These are phyloP conservation scores for Peronospora destructor DNA, from an alignment of 352 stramenopile species.

Conservation along the genomic window DNA sequence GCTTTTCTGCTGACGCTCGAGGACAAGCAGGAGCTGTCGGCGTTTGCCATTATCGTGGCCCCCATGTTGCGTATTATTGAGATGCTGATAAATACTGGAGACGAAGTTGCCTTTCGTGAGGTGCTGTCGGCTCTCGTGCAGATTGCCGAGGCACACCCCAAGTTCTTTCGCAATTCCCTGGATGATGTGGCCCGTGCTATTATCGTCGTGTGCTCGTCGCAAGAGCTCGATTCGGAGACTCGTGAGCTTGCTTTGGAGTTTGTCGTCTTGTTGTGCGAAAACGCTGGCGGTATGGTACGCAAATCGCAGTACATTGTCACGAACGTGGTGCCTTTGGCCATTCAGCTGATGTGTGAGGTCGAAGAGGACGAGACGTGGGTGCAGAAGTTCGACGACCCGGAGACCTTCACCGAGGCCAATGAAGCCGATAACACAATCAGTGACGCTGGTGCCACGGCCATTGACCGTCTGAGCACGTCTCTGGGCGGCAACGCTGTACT, in stretches of 20 bases:
- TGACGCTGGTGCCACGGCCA: slow-evolving; percentile 63
- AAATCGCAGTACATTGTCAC: slow-evolving; percentile 62
- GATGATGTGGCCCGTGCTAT: slow-evolving; percentile 71
- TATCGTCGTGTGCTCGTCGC: slow-evolving; percentile 65
- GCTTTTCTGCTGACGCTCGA: slow-evolving; percentile 75
- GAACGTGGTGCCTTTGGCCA: slow-evolving; percentile 60
- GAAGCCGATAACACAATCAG: slow-evolving; percentile 62
- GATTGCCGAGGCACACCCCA: slow-evolving; percentile 70
- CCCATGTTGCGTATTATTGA: slow-evolving; percentile 80
- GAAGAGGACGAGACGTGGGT: slow-evolving; percentile 69
- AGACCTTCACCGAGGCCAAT: slow-evolving; percentile 60
- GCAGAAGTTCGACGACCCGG: slow-evolving; percentile 71
- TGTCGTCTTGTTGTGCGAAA: slow-evolving; percentile 70
- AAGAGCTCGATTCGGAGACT: slow-evolving; percentile 61
- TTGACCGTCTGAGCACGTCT: slow-evolving; percentile 67
- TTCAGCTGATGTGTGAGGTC: slow-evolving; percentile 77
- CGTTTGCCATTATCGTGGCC: slow-evolving; percentile 62
- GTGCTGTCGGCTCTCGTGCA: slow-evolving; percentile 67
- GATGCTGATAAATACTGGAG: slow-evolving; percentile 40
- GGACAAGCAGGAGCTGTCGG: slow-evolving; percentile 51
- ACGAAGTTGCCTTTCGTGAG: slow-evolving; percentile 66
- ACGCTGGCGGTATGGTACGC: slow-evolving; percentile 75
- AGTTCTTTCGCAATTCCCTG: slow-evolving; percentile 70
- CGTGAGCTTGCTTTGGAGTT: slow-evolving; percentile 79
- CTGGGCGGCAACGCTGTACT: slow-evolving; percentile 70